phyloP scores from a whole-genome alignment of 176 grass and related monocot species.

The Hordeum vulgare region DNA sequence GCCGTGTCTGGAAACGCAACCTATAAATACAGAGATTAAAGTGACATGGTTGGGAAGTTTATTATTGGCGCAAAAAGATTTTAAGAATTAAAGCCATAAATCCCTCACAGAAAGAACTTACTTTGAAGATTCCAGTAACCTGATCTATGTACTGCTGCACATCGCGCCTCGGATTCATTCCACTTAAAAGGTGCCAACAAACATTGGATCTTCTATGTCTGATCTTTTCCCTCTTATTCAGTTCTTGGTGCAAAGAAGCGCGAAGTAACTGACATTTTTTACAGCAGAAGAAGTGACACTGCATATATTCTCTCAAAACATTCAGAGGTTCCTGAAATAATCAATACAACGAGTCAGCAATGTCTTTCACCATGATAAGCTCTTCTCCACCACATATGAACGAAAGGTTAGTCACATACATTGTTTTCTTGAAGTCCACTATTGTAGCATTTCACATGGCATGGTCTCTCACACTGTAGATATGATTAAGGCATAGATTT shows the following conservation, averaged over 20 bases:
- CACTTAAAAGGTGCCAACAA: constrained; percentile 66
- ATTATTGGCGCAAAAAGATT: not conserved
- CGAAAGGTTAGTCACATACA: constrained; percentile 19
- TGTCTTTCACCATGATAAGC: constrained; percentile 14
- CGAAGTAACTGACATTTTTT: constrained; percentile 30
- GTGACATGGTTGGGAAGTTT: constrained; percentile 20
- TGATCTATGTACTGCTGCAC: constrained; percentile 31
- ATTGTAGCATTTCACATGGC: constrained; percentile 61
- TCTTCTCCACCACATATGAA: constrained; percentile 13
- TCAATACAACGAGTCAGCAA: constrained; percentile 7
- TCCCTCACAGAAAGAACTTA: constrained; percentile 22
- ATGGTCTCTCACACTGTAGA: constrained; percentile 69
- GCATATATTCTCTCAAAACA: constrained; percentile 36
- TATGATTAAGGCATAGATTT: constrained; percentile 24
- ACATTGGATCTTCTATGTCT: constrained; percentile 30
- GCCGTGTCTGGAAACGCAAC: constrained; percentile 52
- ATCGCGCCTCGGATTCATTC: constrained; percentile 23
- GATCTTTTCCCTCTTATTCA: constrained; percentile 35
- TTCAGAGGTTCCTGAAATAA: constrained; percentile 38
- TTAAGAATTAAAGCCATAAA: not conserved
- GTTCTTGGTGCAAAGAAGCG: constrained; percentile 22
- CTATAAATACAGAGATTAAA: constrained; percentile 40
- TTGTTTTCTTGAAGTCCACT: constrained; percentile 12
- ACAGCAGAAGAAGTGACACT: constrained; percentile 35
- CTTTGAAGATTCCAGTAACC: constrained; percentile 52